These are phyloP conservation scores for Penicillium tannophilum DNA, from an alignment of 495 filamentous ascomycete genomes.

Conservation along the genomic window DNA sequence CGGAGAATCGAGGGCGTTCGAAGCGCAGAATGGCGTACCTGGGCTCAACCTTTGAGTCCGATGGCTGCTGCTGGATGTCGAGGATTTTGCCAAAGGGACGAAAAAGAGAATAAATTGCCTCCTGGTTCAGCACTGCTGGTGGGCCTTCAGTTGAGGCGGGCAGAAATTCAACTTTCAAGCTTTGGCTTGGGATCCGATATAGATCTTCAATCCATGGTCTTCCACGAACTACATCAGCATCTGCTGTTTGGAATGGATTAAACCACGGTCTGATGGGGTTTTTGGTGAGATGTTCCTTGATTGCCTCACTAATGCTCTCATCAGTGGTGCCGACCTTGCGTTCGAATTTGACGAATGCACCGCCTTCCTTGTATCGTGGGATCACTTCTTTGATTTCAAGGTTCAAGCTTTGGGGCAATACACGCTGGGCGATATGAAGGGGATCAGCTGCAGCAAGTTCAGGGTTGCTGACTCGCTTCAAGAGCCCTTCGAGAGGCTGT, in stretches of 20 bases:
- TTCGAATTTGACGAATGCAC: conserved; percentile 88
- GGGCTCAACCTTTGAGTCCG: conserved; percentile 80
- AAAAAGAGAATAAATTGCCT: conserved; percentile 84
- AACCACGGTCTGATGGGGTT: conserved; percentile 86
- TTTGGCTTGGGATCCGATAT: conserved; percentile 73
- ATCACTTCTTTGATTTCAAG: conserved; percentile 76
- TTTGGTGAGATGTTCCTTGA: conserved; percentile 60
- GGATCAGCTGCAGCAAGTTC: conserved; percentile 64
- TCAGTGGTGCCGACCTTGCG: conserved; percentile 53
- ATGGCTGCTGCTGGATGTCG: conserved; percentile 76
- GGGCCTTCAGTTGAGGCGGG: conserved; percentile 63
- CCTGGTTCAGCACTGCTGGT: conserved; percentile 78
- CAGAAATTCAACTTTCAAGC: conserved; percentile 82
- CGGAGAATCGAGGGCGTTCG: conserved; percentile 64
- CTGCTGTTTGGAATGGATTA: conserved; percentile 75
- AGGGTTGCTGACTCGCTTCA: conserved; percentile 65
- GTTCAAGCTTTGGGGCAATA: conserved; percentile 58
- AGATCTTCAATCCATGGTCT: conserved; percentile 96
- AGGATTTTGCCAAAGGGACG: conserved; percentile 84
- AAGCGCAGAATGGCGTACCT: conserved; percentile 82
- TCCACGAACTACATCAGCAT: conserved; percentile 70
- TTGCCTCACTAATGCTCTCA: conserved; percentile 58
- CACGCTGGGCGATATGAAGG: conserved; percentile 59
- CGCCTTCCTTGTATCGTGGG: conserved; percentile 85
- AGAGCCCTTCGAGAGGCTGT: conserved; percentile 57